Percentiles rank a stretch among this genome's conserved stretches.
Conservation (phyloP, 1,284 basidiomycete species). For the Cryptococcus sp. region DNA sequence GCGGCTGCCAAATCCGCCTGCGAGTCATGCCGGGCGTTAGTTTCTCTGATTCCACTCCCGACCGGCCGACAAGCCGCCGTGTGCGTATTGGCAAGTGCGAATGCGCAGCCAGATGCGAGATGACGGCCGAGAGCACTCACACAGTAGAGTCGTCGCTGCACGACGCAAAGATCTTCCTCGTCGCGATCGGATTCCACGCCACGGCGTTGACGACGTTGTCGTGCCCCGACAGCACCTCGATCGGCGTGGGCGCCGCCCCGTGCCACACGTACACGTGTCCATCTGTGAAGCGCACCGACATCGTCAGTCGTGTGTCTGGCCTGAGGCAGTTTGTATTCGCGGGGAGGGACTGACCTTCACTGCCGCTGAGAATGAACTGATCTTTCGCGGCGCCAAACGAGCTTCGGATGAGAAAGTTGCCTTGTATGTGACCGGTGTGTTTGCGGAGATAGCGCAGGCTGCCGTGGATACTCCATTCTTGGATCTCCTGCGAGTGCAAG, state of each 20-base stretch:
- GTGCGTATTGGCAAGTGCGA: background rate
- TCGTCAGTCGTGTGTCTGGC: background rate
- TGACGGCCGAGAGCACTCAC: no score
- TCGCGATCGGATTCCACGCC: conserved; percentile 82
- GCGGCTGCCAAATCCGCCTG: conserved; percentile 35
- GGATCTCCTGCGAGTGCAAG: conserved; percentile 65
- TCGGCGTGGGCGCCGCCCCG: conserved; percentile 71
- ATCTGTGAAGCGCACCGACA: conserved; percentile 54
- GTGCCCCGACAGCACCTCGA: conserved; percentile 83
- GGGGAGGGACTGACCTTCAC: conserved; percentile 67
- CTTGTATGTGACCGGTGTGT: conserved; percentile 77
- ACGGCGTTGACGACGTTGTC: conserved; percentile 88
- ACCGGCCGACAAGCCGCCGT: background rate
- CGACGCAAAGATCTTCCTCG: conserved; percentile 84
- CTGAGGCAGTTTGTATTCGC: background rate
- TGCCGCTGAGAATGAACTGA: conserved; percentile 87
- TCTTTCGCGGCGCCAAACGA: conserved; percentile 91
- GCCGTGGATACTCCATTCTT: conserved; percentile 73
- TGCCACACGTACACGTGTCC: conserved; percentile 94
- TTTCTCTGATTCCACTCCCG: background rate
- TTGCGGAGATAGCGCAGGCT: conserved; percentile 66
- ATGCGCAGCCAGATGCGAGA: background rate
- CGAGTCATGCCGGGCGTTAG: background rate
- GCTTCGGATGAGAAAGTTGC: conserved; percentile 77
- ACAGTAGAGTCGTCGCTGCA: conserved; percentile 84